Conservation (phyloP, 2,329 filamentous ascomycete species). For the Sordariomycetes sp. region DNA sequence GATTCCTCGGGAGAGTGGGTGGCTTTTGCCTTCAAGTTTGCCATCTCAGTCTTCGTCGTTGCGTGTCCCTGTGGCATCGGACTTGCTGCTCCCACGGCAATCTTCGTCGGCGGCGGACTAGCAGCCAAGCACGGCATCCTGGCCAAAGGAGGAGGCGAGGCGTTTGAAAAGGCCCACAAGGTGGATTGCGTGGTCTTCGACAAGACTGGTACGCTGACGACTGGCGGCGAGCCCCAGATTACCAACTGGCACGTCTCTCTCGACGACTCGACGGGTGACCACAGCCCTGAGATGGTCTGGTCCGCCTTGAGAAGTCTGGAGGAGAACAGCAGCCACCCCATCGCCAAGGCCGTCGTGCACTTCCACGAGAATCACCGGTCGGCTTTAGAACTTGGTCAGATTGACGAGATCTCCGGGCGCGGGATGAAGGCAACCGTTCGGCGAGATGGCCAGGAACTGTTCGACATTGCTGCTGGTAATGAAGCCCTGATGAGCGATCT, state of each 20-base stretch:
- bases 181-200: conserved; percentile 78
- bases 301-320: conserved; percentile 54
- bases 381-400: conserved; percentile 23
- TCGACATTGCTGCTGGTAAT: conserved; percentile 60
- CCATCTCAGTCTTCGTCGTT: conserved; percentile 80
- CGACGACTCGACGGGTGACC: conserved; percentile 11
- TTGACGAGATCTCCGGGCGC: conserved; percentile 63
- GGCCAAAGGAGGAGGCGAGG: conserved; percentile 76
- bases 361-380: conserved; percentile 40
- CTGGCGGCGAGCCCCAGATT: conserved; percentile 62
- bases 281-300: conserved; percentile 27
- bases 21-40: conserved; percentile 70
- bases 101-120: conserved; percentile 74
- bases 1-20: conserved; percentile 55
- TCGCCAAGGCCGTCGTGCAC: conserved; percentile 59
- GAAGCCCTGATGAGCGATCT: conserved; percentile 56
- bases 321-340: conserved; percentile 63
- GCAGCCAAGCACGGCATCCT: conserved; percentile 74
- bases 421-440: conserved; percentile 49
- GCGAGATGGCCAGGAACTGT: conserved; percentile 12
- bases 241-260: conserved; percentile 41
- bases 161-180: conserved; percentile 74
- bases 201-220: conserved; percentile 78
- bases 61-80: conserved; percentile 79
- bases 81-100: conserved; percentile 75